Conservation (phyloP, 2,329 filamentous ascomycete genomes). For the Aureobasidium subglaciale region DNA sequence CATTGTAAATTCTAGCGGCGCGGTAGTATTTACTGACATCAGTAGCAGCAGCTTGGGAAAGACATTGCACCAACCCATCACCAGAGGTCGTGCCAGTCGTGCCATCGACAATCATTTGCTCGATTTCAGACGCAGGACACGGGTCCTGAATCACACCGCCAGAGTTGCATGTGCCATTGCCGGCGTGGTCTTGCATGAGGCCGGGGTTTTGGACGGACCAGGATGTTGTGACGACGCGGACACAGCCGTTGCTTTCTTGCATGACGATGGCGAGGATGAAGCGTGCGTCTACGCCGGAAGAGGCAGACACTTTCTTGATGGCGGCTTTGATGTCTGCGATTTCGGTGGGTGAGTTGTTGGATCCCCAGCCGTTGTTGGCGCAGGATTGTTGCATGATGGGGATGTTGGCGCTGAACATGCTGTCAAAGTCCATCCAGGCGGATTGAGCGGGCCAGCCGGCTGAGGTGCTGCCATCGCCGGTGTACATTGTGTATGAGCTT, state of each 20-base stretch:
- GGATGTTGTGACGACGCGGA: slow-evolving; percentile 37
- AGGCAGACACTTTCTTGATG: slow-evolving; percentile 27
- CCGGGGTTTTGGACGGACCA: slow-evolving; percentile 38
- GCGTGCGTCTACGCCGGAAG: slow-evolving; percentile 31
- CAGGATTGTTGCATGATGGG: slow-evolving; percentile 32
- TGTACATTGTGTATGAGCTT: slow-evolving; percentile 24
- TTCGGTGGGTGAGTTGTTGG: slow-evolving; percentile 34
- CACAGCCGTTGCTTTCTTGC: slow-evolving; percentile 42
- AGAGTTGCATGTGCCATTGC: slow-evolving; percentile 33
- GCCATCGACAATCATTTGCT: slow-evolving; percentile 39
- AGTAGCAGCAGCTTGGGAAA: slow-evolving; percentile 24
- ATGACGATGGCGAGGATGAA: slow-evolving; percentile 40
- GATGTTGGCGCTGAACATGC: slow-evolving; percentile 30
- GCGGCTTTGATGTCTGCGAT: slow-evolving; percentile 31
- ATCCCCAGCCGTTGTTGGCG: slow-evolving; percentile 25
- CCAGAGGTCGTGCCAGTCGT: slow-evolving; percentile 35
- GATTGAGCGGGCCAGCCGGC: slow-evolving; percentile 32
- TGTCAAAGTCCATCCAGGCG: slow-evolving; percentile 31
- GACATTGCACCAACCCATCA: slow-evolving; percentile 37
- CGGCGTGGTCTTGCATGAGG: slow-evolving; percentile 41
- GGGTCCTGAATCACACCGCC: slow-evolving; percentile 29
- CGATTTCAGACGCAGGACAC: slow-evolving; percentile 33
- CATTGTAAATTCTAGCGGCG: slow-evolving; percentile 46
- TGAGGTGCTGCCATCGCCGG: slow-evolving; percentile 29
- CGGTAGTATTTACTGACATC: slow-evolving; percentile 38